A percentile compares a stretch with the other conserved stretches of the same genome.
Conservation (phyloP, 148 eudicot species). For the Spergularia marina region DNA sequence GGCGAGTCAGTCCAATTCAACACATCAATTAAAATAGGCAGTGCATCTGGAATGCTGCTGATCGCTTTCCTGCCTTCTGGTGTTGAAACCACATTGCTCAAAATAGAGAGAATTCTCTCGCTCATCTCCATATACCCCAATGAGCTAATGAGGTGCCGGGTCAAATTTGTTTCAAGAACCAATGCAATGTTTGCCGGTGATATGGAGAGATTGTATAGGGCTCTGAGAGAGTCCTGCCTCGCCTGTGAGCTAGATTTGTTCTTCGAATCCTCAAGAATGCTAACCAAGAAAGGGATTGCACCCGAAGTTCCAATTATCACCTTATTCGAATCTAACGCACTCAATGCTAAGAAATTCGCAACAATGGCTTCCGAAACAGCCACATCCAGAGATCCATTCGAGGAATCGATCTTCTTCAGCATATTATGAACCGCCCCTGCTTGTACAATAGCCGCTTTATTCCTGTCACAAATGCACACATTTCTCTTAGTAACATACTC, state of each 20-base stretch:
- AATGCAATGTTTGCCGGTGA: slow-evolving; percentile 45
- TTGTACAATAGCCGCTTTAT: slow-evolving; percentile 86
- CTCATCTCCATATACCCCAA: slow-evolving; percentile 78
- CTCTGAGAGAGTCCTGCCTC: slow-evolving; percentile 69
- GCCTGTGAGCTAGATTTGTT: slow-evolving; percentile 46
- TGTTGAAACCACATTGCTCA: slow-evolving; percentile 59
- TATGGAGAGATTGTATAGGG: slow-evolving; percentile 77
- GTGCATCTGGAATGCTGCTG: slow-evolving; percentile 41
- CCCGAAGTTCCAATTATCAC: slow-evolving; percentile 79
- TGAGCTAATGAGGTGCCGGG: slow-evolving; percentile 41
- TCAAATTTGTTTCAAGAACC: slow-evolving; percentile 57
- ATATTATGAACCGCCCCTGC: slow-evolving; percentile 93
- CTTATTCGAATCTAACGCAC: slow-evolving; percentile 85
- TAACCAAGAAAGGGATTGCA: slow-evolving; percentile 65
- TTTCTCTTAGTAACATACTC: not conserved
- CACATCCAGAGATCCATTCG: slow-evolving; percentile 34
- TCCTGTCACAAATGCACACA: slow-evolving; percentile 40
- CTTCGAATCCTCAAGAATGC: slow-evolving; percentile 40
- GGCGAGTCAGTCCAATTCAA: slow-evolving; percentile 85
- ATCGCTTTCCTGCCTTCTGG: slow-evolving; percentile 67
- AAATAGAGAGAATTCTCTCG: slow-evolving; percentile 66
- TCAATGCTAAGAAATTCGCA: slow-evolving; percentile 87
- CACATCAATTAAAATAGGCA: slow-evolving; percentile 61
- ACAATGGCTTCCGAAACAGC: slow-evolving; percentile 64
- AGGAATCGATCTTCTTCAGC: slow-evolving; percentile 60